phyloP scores from a whole-genome alignment of 225 moss, liverwort and hornwort species.

The Lunularia cruciata region DNA sequence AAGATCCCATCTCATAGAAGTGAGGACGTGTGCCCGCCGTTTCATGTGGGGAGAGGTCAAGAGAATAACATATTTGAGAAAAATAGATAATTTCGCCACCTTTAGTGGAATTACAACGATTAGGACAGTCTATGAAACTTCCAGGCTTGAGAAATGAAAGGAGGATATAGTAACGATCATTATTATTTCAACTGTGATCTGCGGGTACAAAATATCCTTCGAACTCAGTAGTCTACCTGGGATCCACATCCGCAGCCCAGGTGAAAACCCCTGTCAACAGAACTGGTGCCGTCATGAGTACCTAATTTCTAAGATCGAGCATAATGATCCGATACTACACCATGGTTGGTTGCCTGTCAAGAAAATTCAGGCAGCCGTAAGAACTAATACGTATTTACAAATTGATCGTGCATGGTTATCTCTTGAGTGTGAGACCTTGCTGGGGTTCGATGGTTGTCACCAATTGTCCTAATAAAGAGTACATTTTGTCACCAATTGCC shows the following conservation, averaged over 20 bases:
- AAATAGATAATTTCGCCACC: no score
- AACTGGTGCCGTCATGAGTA: not conserved
- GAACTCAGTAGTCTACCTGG: not conserved
- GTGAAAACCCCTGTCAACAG: not conserved
- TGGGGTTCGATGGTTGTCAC: not conserved
- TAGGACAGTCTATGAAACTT: no score
- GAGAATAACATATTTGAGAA: no score
- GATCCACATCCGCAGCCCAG: not conserved
- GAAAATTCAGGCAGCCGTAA: conserved; percentile 11
- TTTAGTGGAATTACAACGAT: no score
- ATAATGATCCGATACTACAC: not conserved
- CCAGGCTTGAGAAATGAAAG: no score
- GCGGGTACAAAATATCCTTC: conserved; percentile 11
- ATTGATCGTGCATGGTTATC: not conserved
- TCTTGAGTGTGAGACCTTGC: not conserved
- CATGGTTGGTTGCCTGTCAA: not conserved
- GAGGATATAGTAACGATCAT: no score
- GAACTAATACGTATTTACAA: conserved; percentile 10
- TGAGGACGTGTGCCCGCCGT: no score
- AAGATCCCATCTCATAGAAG: no score
- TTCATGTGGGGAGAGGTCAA: no score
- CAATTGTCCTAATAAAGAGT: not conserved
- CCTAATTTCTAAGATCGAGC: not conserved
- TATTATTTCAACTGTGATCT: no score
- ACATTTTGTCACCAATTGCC: not conserved